These are phyloP conservation scores for Penicillium nucicola DNA, from an alignment of 495 filamentous ascomycete genomes.

Conservation along the genomic window DNA sequence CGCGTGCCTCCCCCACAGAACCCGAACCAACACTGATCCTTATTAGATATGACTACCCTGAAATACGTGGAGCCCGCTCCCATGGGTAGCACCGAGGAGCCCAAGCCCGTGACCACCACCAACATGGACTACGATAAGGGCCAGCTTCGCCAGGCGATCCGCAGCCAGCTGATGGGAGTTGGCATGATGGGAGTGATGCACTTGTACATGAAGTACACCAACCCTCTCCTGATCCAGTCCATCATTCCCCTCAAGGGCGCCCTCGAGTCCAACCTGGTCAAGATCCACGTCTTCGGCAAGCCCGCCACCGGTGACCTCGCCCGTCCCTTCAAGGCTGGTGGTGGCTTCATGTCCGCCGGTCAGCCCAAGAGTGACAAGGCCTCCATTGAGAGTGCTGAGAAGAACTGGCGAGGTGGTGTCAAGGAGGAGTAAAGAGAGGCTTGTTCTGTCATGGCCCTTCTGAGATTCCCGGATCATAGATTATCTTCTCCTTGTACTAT, in stretches of 20 bases:
- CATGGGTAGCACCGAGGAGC: constrained; percentile 88
- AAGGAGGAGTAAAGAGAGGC: constrained; percentile 80
- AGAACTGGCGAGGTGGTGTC: constrained; percentile 77
- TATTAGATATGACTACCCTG: constrained; percentile 86
- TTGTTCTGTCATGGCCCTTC: background rate
- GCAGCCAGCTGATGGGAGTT: constrained; percentile 88
- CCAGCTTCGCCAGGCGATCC: constrained; percentile 79
- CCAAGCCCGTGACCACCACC: constrained; percentile 93
- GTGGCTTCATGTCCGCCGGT: constrained; percentile 74
- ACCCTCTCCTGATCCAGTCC: constrained; percentile 96
- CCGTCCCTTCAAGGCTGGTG: constrained; percentile 86
- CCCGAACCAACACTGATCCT: background rate
- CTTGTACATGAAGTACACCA: constrained; percentile 98
- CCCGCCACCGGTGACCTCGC: constrained; percentile 89
- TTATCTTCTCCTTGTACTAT: constrained; percentile 9
- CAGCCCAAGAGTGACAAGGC: constrained; percentile 94
- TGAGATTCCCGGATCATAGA: constrained; percentile 1
- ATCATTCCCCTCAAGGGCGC: constrained; percentile 97
- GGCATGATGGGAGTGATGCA: constrained; percentile 99
- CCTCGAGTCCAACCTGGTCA: constrained; percentile 88
- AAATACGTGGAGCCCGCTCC: constrained; percentile 96
- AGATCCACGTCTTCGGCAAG: constrained; percentile 90
- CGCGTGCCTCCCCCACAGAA: background rate
- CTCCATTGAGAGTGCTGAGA: constrained; percentile 83
- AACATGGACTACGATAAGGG: constrained; percentile 85